A percentile compares a stretch with the other conserved stretches of the same genome.
Evolutionary conservation across 2,329 filamentous ascomycete genomes (phyloP).

Genomic region (Emmonsiellopsis sp.): DNA sequence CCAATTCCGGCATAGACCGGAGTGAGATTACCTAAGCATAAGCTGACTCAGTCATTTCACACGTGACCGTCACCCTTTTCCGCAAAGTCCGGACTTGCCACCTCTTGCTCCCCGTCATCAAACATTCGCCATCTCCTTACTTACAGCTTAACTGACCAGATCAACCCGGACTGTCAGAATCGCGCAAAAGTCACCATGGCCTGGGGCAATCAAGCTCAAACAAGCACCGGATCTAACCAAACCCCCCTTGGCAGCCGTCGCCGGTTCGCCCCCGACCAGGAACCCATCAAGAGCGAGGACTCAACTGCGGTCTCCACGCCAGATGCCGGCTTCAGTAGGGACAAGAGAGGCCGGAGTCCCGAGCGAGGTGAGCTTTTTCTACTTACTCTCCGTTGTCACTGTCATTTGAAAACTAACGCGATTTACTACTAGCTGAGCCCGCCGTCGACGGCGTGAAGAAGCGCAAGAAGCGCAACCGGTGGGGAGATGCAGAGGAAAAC

Average conservation of each 20-base stretch:
- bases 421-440: slow-evolving; percentile 33
- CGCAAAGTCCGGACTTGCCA: neutral
- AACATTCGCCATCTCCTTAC: neutral
- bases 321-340: slow-evolving; percentile 35
- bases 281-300: slow-evolving; percentile 32
- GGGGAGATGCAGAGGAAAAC: slow-evolving; percentile 95
- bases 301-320: slow-evolving; percentile 38
- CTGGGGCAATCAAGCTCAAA: slow-evolving; percentile 60
- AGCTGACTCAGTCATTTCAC: neutral
- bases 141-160: neutral
- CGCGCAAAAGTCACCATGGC: slow-evolving; percentile 38
- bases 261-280: slow-evolving; percentile 59
- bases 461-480: slow-evolving; percentile 97
- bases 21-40: too few species aligned
- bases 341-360: slow-evolving; percentile 88
- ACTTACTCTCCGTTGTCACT: neutral
- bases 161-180: neutral
- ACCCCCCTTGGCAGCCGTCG: slow-evolving; percentile 84
- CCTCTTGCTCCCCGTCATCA: neutral
- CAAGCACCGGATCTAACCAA: slow-evolving; percentile 96
- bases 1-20: too few species aligned
- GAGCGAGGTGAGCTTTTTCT: slow-evolving; percentile 55
- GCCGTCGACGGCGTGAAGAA: slow-evolving; percentile 68
- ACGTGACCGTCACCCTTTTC: neutral
- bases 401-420: neutral